Base-by-base conservation (phyloP, 176 grass and related monocot genomes). In the Neostapfia colusana region DNA sequence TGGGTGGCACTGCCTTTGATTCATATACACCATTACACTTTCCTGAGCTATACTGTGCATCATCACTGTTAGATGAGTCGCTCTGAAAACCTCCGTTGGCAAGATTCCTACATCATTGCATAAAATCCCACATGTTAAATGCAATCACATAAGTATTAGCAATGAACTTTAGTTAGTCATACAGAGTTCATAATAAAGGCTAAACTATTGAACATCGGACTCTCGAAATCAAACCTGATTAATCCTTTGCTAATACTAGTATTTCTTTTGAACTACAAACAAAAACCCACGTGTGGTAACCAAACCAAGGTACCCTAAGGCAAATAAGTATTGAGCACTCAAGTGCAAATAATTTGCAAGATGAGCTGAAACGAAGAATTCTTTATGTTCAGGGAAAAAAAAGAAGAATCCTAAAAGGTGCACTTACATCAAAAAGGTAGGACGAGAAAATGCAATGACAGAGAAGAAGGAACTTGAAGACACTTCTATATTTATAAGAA, bases 61-160 rank as follows among this genome's bases (percentile, higher is more conserved):
- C 78, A 34, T n/a, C 15, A 37, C 53, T 76, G 48, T 48, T 34
- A 10, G 67, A 83, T 3, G 45, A 81, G 1, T 21, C 70, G 84
- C 86, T 88, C 66, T 86, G 85, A 76, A 86, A 72, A 70, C 57
- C 53, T 61, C 85, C 87, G 54, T 75, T 89, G 68, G 65, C 70
- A 86, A 80, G 41, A 73, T 41, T 73, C 61, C 96, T 99, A 79
- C 65, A 86, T 48, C 12, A 82, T 87, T 63, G 53, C 41, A 65
- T n/a, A 75, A 83, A 75, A 79, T 35, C 34, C n/a, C 63, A 67
- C 43, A 77, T 65, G 53, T 35, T 38, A 66, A 24, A 65, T 42
- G 10, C 34, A 75, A 48, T 13, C 6, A 38, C 35, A 50, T 25
- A 24, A 70, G 41, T 42, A 64, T 46, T 28, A 46, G 8, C 28